Conservation (phyloP, 2,329 filamentous ascomycete genomes). For the Ceratocystis papillata region DNA sequence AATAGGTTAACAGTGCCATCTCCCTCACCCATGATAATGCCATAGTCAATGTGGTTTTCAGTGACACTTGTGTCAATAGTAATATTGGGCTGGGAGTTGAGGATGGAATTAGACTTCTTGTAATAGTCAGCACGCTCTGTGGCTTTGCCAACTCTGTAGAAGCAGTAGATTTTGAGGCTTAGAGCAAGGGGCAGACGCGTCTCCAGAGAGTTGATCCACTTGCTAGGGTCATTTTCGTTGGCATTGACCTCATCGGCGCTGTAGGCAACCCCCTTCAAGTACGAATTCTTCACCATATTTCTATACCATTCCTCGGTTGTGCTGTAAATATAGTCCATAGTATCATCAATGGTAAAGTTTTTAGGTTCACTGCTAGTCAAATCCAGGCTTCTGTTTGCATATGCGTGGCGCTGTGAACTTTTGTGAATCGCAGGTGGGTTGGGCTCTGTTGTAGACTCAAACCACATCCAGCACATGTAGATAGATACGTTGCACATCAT, state of each 20-base stretch:
- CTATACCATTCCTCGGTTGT: slow-evolving; percentile 79
- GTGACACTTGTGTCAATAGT: slow-evolving; percentile 59
- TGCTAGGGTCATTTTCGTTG: slow-evolving; percentile 63
- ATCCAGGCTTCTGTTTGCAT: too few species aligned
- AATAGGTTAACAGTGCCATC: slow-evolving; percentile 94
- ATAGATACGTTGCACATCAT: too few species aligned
- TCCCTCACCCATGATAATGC: slow-evolving; percentile 90
- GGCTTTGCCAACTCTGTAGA: slow-evolving; percentile 89
- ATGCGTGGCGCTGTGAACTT: too few species aligned
- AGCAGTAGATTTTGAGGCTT: slow-evolving; percentile 88
- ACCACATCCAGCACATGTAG: too few species aligned
- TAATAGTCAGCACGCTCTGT: slow-evolving; percentile 94
- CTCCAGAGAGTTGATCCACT: slow-evolving; percentile 94
- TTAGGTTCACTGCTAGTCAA: slow-evolving; percentile 45
- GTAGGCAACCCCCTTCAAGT: slow-evolving; percentile 80
- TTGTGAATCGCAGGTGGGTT: too few species aligned
- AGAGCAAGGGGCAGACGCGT: slow-evolving; percentile 77
- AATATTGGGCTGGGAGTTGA: slow-evolving; percentile 53
- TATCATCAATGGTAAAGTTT: slow-evolving; percentile 73
- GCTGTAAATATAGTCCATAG: slow-evolving; percentile 65
- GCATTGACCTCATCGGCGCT: slow-evolving; percentile 68
- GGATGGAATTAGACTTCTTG: slow-evolving; percentile 53
- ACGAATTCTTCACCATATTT: slow-evolving; percentile 59
- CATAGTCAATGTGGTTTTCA: slow-evolving; percentile 59
- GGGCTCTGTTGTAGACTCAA: too few species aligned